phyloP scores from a whole-genome alignment of 1,284 basidiomycete species.

The Erythrobasidium hasegawianum region DNA sequence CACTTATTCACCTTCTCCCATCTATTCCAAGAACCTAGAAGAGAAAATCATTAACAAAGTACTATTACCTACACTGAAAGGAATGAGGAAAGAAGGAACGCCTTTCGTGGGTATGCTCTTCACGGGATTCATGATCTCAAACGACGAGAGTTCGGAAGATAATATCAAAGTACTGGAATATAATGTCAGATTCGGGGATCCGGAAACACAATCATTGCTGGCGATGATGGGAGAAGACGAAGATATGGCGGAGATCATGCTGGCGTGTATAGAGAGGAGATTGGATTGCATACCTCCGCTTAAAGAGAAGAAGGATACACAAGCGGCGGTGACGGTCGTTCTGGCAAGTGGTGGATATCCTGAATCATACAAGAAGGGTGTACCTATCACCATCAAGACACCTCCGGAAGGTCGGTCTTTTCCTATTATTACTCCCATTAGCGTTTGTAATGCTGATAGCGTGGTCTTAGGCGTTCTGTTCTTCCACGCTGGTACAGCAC shows the following conservation, averaged over 20 bases:
- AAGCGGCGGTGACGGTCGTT: conserved; percentile 81
- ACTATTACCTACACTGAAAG: conserved; percentile 84
- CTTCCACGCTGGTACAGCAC: conserved; percentile 87
- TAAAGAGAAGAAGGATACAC: conserved; percentile 58
- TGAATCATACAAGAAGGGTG: conserved; percentile 77
- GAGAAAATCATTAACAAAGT: conserved; percentile 69
- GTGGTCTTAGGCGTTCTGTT: conserved; percentile 82
- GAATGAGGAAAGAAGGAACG: conserved; percentile 87
- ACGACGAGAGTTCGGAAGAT: conserved; percentile 66
- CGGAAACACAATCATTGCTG: conserved; percentile 93
- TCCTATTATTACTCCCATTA: no score
- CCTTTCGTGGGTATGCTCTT: conserved; percentile 96
- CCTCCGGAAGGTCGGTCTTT: conserved; percentile 60
- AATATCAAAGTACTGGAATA: conserved; percentile 84
- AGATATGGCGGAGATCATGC: conserved; percentile 76
- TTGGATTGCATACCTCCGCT: conserved; percentile 76
- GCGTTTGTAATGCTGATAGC: no score
- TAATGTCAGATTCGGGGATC: conserved; percentile 97
- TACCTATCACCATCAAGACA: conserved; percentile 67
- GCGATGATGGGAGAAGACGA: conserved; percentile 71
- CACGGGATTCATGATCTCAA: conserved; percentile 90
- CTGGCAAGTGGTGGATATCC: conserved; percentile 92
- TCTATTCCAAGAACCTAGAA: conserved; percentile 76
- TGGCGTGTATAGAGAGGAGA: conserved; percentile 83
- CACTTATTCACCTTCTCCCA: conserved; percentile 90